phyloP scores from a whole-genome alignment of 306 rosid species.

The Fragaria iinumae region DNA sequence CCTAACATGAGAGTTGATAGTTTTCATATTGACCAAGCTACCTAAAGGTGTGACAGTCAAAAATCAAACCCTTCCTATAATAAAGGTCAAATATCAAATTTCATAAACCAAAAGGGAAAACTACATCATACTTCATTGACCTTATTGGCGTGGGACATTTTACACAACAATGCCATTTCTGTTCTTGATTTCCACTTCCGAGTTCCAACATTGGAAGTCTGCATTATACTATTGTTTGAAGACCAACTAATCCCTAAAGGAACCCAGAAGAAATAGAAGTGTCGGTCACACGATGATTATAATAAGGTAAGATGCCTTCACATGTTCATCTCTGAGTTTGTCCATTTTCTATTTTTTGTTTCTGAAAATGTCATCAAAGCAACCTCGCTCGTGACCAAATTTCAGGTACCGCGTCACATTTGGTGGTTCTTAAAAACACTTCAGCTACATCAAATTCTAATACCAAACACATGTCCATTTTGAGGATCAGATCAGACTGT shows the following conservation, averaged over 20 bases:
- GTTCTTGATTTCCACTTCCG: background rate
- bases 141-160: background rate
- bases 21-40: too few species aligned
- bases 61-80: too few species aligned
- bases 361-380: conserved; percentile 5
- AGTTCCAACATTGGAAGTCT: background rate
- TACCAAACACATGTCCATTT: background rate
- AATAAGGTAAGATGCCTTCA: background rate
- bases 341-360: background rate
- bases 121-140: background rate
- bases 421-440: background rate
- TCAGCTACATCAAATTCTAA: background rate
- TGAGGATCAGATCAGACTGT: background rate
- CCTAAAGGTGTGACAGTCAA: too few species aligned
- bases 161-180: background rate
- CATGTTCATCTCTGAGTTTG: background rate
- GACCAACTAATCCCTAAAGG: background rate
- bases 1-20: background rate
- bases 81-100: background rate
- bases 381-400: conserved; percentile 5
- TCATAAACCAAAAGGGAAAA: background rate
- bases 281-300: conserved; percentile 2
- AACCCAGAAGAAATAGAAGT: background rate
- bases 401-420: background rate
- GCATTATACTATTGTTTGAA: background rate